Evolutionary conservation across 306 rosid species (phyloP).

Genomic region (Pueraria montana): DNA sequence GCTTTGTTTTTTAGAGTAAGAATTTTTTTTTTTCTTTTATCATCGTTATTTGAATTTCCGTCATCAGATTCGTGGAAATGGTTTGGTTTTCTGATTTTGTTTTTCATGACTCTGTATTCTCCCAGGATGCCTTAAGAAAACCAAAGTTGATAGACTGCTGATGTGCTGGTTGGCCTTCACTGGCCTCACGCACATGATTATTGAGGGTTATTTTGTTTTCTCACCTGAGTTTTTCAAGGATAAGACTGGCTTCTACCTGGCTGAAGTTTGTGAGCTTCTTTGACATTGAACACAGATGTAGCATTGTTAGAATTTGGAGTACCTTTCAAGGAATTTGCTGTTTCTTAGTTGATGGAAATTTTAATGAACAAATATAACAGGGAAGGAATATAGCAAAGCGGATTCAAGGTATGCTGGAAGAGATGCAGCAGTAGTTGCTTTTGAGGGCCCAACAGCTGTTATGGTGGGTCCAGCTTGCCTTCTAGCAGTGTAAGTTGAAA

Average conservation of each 20-base stretch:
- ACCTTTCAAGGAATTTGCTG: neutral
- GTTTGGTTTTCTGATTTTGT: constrained; percentile 19
- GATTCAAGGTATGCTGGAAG: no score
- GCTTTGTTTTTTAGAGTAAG: neutral
- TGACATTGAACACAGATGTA: neutral
- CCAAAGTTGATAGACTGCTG: no score
- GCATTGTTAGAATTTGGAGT: constrained; percentile 4
- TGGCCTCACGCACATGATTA: constrained; percentile 81
- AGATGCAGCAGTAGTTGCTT: no score
- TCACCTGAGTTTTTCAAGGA: constrained; percentile 85
- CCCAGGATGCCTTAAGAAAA: no score
- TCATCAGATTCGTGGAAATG: constrained; percentile 3
- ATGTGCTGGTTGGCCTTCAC: constrained; percentile 99
- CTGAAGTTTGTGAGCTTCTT: constrained; percentile 83
- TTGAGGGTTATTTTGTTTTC: constrained; percentile 90
- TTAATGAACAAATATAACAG: no score
- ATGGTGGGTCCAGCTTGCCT: no score
- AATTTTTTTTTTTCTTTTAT: constrained; percentile 4
- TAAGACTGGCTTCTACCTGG: constrained; percentile 67
- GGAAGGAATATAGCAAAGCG: no score
- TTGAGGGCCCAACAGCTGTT: no score
- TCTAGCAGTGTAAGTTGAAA: no score
- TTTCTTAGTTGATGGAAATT: constrained; percentile 20
- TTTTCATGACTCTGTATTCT: constrained; percentile 16
- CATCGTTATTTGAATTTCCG: constrained; percentile 3